phyloP scores from a whole-genome alignment of 2,329 filamentous ascomycete genomes.

The Eutypella sp. region DNA sequence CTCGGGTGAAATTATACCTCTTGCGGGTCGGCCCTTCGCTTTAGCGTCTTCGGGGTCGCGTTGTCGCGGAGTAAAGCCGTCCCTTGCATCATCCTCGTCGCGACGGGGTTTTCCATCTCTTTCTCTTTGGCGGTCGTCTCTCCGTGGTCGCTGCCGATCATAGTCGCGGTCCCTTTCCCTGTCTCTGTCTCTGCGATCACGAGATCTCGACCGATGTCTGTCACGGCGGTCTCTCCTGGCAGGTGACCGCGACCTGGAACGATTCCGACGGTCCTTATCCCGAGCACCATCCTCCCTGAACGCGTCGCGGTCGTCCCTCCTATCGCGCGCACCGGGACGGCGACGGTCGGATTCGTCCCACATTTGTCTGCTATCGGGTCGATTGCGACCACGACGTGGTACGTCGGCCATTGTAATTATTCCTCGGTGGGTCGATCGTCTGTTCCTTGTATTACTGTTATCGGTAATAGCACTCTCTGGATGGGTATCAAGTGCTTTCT shows the following conservation, averaged over 20 bases:
- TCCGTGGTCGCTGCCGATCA: constrained; percentile 31
- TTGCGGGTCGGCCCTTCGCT: constrained; percentile 7
- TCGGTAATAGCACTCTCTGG: too few species aligned
- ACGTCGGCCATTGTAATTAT: constrained; percentile 46
- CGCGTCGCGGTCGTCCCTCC: constrained; percentile 24
- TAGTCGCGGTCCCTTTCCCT: constrained; percentile 34
- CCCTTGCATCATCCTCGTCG: constrained; percentile 17
- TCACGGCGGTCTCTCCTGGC: constrained; percentile 23
- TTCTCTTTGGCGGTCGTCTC: constrained; percentile 27
- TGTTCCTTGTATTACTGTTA: too few species aligned
- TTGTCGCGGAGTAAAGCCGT: constrained; percentile 9
- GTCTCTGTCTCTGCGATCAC: constrained; percentile 30
- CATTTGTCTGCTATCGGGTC: constrained; percentile 55
- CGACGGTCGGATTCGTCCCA: constrained; percentile 51
- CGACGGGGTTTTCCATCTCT: constrained; percentile 22
- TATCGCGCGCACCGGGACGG: constrained; percentile 18
- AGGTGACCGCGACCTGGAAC: constrained; percentile 21
- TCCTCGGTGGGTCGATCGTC: too few species aligned
- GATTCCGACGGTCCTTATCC: constrained; percentile 23
- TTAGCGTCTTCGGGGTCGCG: constrained; percentile 11
- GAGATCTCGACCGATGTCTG: constrained; percentile 29
- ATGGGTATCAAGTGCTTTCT: too few species aligned
- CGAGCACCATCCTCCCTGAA: constrained; percentile 22
- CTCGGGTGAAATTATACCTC: constrained; percentile 10
- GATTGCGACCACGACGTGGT: constrained; percentile 35